Evolutionary conservation across 2,329 filamentous ascomycete genomes (phyloP).

Genomic region (Leptosphaerulina australis): DNA sequence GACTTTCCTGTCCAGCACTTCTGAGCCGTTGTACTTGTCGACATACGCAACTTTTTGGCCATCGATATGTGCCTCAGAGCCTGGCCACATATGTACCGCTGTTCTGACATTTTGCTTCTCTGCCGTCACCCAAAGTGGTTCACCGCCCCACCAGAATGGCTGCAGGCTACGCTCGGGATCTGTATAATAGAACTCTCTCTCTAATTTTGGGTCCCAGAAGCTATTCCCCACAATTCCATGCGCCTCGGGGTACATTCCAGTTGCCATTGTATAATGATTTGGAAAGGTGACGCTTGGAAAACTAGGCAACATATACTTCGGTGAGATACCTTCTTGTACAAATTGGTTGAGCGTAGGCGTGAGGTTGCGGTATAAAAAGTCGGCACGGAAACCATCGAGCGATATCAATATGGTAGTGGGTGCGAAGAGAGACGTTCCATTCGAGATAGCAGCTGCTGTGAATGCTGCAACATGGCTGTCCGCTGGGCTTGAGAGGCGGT

Average conservation of each 20-base stretch:
- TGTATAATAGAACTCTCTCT: conserved; percentile 88
- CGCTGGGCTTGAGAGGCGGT: conserved; percentile 56
- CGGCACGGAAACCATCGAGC: conserved; percentile 92
- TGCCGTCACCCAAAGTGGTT: conserved; percentile 92
- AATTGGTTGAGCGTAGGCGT: conserved; percentile 83
- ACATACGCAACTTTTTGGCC: conserved; percentile 77
- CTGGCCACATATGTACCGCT: conserved; percentile 98
- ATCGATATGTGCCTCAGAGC: conserved; percentile 84
- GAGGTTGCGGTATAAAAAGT: conserved; percentile 82
- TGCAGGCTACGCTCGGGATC: conserved; percentile 76
- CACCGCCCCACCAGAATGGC: conserved; percentile 91
- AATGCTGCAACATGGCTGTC: conserved; percentile 24
- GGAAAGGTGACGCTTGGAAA: conserved; percentile 98
- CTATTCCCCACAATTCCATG: conserved; percentile 93
- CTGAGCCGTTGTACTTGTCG: conserved; percentile 82
- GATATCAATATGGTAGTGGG: conserved; percentile 94
- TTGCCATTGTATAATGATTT: conserved; percentile 90
- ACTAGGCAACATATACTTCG: conserved; percentile 88
- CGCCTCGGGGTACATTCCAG: conserved; percentile 87
- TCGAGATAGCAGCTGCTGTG: conserved; percentile 58
- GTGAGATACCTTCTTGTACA: conserved; percentile 82
- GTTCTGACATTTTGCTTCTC: conserved; percentile 78
- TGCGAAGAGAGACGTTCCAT: conserved; percentile 86
- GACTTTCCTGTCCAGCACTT: conserved; percentile 76
- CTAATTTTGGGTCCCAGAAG: conserved; percentile 83